Evolutionary conservation across 2,329 filamentous ascomycete species (phyloP), one percentile per base, ranked within the genome.

Genomic region (Metarhizium brunneum): DNA sequence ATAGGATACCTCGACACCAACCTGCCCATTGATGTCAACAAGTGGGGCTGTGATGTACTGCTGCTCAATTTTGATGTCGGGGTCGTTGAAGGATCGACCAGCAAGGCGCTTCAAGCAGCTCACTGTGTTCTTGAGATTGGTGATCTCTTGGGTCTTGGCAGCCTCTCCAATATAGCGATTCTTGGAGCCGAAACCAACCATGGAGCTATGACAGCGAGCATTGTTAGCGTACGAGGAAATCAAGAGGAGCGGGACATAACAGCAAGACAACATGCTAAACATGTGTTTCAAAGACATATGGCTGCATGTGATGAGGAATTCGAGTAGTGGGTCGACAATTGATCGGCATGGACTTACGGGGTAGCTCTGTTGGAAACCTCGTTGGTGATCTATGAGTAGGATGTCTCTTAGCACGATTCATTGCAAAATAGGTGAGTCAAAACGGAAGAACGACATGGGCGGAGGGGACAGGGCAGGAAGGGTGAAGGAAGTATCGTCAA

Each of bases 51-150:
- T 91, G 69, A 95, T 85, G 74, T 84, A 96, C 69, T 95, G 82
- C 76, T 95, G 88, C 82, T 99, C 94, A 69, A 94, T 82, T 75
- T 91, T 83, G 61, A 96, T 81, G 81, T 99, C 94, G 69, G 94
- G 91, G 70, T 99, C 94, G 71, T 81, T 86, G 75, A 92, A 82
- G 60, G 82, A 80, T 70, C 94, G 90, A 69, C 94, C 94, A 68
- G 88, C 87, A 65, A 99, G 86, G 68, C 94, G 90, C 79, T 96
- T 96, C 67, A 99, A 83, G 63, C 85, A 92, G 72, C 84, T 81
- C 76, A 99, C 89, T 64, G 94, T 99, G 83, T 99, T 99, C 81
- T 97, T 99, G 69, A 97, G 85, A 81, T 99, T 99, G 69, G 92
- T 96, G 71, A 96, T 95, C 77, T 99, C 94, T 78, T 96, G 92